These are phyloP conservation scores for Bonia amplexicaulis DNA, from an alignment of 176 grass and related monocot species.

Conservation along the genomic window DNA sequence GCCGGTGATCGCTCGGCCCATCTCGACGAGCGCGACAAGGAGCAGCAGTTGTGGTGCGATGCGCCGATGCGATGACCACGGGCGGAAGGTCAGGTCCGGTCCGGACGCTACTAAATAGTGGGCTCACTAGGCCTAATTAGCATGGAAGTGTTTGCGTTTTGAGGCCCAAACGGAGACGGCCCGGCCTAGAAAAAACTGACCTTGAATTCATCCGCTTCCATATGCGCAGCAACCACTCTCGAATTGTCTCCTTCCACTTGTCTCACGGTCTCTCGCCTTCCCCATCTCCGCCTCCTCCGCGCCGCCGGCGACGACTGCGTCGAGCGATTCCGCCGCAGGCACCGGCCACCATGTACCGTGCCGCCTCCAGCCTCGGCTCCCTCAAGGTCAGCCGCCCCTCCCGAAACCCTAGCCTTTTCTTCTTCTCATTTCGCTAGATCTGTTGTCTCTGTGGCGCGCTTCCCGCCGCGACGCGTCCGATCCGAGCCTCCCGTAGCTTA, in stretches of 20 bases:
- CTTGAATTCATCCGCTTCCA: not conserved
- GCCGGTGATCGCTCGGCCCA: slow-evolving; percentile 38
- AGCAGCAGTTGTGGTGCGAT: not conserved
- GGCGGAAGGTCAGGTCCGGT: not conserved
- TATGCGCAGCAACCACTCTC: not conserved
- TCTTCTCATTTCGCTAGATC: slow-evolving; percentile 29
- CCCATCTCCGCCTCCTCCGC: slow-evolving; percentile 19
- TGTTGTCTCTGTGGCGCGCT: not conserved
- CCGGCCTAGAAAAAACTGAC: not conserved
- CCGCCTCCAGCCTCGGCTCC: slow-evolving; percentile 52
- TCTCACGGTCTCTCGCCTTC: slow-evolving; percentile 24
- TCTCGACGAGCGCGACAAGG: slow-evolving; percentile 37
- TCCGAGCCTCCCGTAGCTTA: not conserved
- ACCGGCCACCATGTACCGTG: slow-evolving; percentile 56
- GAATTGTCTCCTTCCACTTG: slow-evolving; percentile 31
- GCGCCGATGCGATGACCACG: not conserved
- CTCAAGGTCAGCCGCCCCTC: slow-evolving; percentile 61
- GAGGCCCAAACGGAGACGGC: not conserved
- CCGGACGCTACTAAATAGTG: not conserved
- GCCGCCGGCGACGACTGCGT: slow-evolving; percentile 22
- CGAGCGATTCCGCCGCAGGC: slow-evolving; percentile 1
- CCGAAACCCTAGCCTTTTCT: not conserved
- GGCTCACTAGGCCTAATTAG: not conserved
- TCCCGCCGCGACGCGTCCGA: not conserved
- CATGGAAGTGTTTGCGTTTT: not conserved